Percentiles rank a stretch among this genome's conserved stretches.
Evolutionary conservation across 2,329 filamentous ascomycete species (phyloP).

Genomic region (Akanthomyces lecanii): DNA sequence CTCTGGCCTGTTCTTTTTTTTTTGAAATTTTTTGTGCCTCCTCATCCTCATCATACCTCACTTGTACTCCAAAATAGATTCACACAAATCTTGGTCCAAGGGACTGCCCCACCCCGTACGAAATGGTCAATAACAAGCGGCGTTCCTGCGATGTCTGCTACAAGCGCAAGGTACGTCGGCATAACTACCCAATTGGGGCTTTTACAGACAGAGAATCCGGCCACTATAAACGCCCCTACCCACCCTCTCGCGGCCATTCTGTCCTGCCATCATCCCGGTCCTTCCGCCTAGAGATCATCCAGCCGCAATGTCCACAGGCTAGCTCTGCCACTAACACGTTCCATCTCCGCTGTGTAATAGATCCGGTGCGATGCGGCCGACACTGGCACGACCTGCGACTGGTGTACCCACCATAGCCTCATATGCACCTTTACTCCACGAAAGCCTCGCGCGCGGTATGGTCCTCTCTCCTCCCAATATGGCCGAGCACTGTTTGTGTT

Average conservation of each 20-base stretch:
- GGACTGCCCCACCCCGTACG: not conserved
- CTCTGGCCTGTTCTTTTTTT: not conserved
- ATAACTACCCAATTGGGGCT: not conserved
- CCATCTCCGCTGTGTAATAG: conserved; percentile 25
- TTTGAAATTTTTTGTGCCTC: not conserved
- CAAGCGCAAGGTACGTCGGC: conserved; percentile 40
- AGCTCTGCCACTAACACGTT: conserved; percentile 13
- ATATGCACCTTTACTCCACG: conserved; percentile 40
- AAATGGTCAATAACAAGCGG: conserved; percentile 15
- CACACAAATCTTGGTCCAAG: no score
- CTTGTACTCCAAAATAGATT: not conserved
- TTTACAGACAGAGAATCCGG: not conserved
- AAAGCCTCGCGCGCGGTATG: conserved; percentile 16
- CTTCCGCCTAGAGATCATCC: not conserved
- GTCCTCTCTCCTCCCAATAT: not conserved
- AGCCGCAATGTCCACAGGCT: not conserved
- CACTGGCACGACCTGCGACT: conserved; percentile 40
- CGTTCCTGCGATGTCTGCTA: conserved; percentile 47
- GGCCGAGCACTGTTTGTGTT: no score
- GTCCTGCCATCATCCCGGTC: not conserved
- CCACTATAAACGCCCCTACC: not conserved
- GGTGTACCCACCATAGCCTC: conserved; percentile 45
- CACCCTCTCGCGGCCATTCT: not conserved
- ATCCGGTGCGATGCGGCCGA: conserved; percentile 46
- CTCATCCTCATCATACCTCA: not conserved